Base-by-base conservation (phyloP, 228 moss, liverwort and hornwort species). In the Sphagnum fallax region DNA sequence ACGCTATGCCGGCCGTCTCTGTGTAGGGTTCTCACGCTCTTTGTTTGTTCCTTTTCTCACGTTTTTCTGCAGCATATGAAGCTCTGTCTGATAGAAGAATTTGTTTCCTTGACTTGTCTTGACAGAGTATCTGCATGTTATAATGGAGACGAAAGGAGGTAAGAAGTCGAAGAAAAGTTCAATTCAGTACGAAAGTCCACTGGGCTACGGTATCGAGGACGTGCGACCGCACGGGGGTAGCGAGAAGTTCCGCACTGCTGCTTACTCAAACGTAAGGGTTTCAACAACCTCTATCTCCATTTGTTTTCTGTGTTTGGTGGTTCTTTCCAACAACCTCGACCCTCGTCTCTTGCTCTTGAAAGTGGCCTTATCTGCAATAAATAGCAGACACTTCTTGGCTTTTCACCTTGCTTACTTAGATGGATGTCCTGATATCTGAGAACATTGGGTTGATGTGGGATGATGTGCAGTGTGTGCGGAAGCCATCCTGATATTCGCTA, bases 401-500 rank as follows among this genome's bases (percentile, higher is more conserved):
- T 32, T 32, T 32, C 32, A 32, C 32, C 32, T 1, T 2, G 32
- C 2, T 32, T 2, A 2, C 32, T 2, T 1, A 32, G 2, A 32
- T 32, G 32, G 32, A 32, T 32, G 32, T 32, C 2, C 32, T 32
- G 2, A 32, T 32, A 32, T 32, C 32, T 32, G 32, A 32, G 32
- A 32, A 32, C 32, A 32, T 32, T 32, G 2, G 32, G 32, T 32
- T 32, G 2, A 32, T 32, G 32, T 32, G 32, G 32, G 55, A 12
- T 8, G 12, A 55, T 70, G 4, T 89, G 86, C 92, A 96, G 95
- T 98, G 98, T 73, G 90, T 90, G 55, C 79, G 94, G 18, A 92
- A 92, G 94, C 98, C 98, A 83, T 98, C 98, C 94, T 98, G 94
- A 98, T 92, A 92, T 79, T 78, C 67, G 84, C 82, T 82, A 58